Evolutionary conservation across 2,329 filamentous ascomycete species (phyloP), one percentile per base, ranked within the genome.

Genomic region (Corinectria fuckeliana): DNA sequence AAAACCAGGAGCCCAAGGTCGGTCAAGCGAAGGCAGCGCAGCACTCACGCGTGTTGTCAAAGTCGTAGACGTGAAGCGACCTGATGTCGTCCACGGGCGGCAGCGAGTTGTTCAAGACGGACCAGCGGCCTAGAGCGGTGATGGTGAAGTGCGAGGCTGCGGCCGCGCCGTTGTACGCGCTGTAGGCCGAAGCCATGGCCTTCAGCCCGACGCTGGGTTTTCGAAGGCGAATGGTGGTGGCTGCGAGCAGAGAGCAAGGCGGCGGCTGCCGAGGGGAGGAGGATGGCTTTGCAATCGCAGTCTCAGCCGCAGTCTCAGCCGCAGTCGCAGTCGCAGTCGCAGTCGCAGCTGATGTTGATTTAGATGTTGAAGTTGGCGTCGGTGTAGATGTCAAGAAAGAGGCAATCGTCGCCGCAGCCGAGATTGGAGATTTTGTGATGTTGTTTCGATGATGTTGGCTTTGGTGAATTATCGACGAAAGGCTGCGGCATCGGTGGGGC

Each of bases 11-110:
- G 16, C n/a, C 13, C 9, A 50, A 21, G 21, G 32, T 44, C 7
- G 32, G 18, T 28, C 10, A 23, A 36, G 20, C 18, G 13, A 30
- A 18, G 39, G 26, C 26, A 52, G 39, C 20, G 39, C 16, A n/a
- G 21, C 21, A 64, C 89, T 74, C 80, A 94, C 91, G 80, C 34
- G 94, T 98, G 73, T 99, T 98, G 77, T 99, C 95, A 76, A 98
- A 99, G 76, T 99, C 95, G 79, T 98, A 98, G 67, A 99, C 85
- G 73, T 98, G 94, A 51, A 99, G 87, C 8, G 87, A 80, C 74
- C 87, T 92, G 76, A 98, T 89, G 55, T 86, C 81, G 39, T 90
- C 82, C 10, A 88, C 82, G 28, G 86, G 85, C 85, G 92, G 91
- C 30, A 95, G 81, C 61, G 89, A 84, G 72, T 87, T 89, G 71